phyloP scores from a whole-genome alignment of 140 eudicot species.

The Stevia rebaudiana region DNA sequence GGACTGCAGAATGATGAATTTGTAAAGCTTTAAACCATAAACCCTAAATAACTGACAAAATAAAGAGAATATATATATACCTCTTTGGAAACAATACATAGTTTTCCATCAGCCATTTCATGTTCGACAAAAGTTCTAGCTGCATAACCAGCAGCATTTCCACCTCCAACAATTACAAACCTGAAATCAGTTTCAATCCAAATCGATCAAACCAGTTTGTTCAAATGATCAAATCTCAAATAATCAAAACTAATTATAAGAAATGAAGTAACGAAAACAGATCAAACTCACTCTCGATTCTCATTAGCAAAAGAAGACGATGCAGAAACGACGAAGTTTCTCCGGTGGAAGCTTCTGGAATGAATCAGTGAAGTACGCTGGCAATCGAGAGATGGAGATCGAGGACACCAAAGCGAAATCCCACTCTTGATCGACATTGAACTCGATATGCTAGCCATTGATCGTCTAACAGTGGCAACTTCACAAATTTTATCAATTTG shows the following conservation, averaged over 20 bases:
- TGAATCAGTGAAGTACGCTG: slow-evolving; percentile 13
- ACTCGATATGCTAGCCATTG: slow-evolving; percentile 52
- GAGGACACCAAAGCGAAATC: slow-evolving; percentile 55
- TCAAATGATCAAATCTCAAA: neutral
- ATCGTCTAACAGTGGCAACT: slow-evolving; percentile 33
- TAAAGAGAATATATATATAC: slow-evolving; percentile 31
- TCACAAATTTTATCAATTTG: neutral
- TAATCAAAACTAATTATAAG: neutral
- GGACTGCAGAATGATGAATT: neutral
- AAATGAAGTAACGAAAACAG: neutral
- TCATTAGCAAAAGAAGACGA: slow-evolving; percentile 71
- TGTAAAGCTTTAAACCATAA: slow-evolving; percentile 16
- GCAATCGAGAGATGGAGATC: slow-evolving; percentile 39
- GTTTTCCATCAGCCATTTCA: slow-evolving; percentile 89
- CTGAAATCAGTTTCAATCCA: slow-evolving; percentile 31
- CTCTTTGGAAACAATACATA: slow-evolving; percentile 94
- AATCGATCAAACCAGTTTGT: slow-evolving; percentile 13
- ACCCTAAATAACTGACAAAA: neutral
- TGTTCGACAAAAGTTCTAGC: slow-evolving; percentile 83
- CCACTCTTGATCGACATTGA: slow-evolving; percentile 61
- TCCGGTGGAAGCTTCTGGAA: slow-evolving; percentile 46
- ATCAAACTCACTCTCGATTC: slow-evolving; percentile 64
- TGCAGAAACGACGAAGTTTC: slow-evolving; percentile 52
- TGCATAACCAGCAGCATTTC: slow-evolving; percentile 97
- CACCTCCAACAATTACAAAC: slow-evolving; percentile 96